A percentile compares a stretch with the other conserved stretches of the same genome.
These are phyloP conservation scores for Tuctoria greenei DNA, from an alignment of 176 grass and related monocot species.

Conservation along the genomic window DNA sequence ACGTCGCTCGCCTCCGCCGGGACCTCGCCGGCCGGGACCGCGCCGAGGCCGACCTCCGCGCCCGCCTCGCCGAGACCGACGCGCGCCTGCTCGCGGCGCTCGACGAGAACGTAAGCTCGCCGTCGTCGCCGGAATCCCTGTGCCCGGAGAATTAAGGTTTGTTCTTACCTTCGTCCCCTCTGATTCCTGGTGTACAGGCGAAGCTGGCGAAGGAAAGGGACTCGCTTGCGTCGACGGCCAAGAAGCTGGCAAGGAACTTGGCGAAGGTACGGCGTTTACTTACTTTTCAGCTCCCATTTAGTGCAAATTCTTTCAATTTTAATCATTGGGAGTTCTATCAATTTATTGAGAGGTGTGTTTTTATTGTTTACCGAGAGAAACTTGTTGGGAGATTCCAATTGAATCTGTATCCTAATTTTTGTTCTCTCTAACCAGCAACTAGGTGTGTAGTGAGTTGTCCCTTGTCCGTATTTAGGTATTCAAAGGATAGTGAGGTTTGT, in stretches of 20 bases:
- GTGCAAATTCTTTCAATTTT: background rate
- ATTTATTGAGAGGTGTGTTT: background rate
- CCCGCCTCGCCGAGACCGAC: conserved; percentile 48
- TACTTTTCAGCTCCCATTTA: background rate
- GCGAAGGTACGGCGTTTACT: conserved; percentile 60
- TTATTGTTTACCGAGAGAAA: background rate
- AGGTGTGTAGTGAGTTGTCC: no score
- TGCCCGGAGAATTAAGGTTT: background rate
- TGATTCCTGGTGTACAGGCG: conserved; percentile 46
- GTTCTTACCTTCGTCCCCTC: background rate
- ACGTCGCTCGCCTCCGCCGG: conserved; percentile 55
- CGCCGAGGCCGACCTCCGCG: conserved; percentile 53
- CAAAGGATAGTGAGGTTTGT: no score
- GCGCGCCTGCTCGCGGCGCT: conserved; percentile 52
- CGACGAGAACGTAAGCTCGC: conserved; percentile 55
- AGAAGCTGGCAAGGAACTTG: conserved; percentile 73
- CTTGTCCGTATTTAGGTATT: no score
- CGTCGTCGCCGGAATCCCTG: background rate
- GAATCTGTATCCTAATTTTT: background rate
- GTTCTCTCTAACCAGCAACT: no score
- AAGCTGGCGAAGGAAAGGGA: conserved; percentile 85
- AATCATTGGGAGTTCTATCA: background rate
- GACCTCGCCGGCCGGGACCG: conserved; percentile 69
- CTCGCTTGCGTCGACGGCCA: conserved; percentile 61
- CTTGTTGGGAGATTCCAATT: background rate